Evolutionary conservation across 352 stramenopile genomes (phyloP).

Genomic region (Phytophthora fragariae): DNA sequence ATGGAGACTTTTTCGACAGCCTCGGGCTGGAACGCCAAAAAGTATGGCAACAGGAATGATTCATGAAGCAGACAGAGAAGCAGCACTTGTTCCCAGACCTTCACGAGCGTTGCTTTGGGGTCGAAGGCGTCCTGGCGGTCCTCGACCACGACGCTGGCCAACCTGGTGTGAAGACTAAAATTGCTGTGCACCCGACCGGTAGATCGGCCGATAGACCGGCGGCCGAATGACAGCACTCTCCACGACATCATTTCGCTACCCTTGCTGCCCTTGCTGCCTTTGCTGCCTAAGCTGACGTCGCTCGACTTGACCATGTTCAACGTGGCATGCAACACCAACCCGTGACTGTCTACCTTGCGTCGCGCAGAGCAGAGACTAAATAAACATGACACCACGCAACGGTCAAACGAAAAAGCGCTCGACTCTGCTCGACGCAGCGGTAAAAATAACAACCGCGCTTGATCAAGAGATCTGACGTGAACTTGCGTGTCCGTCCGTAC

Average conservation of each 20-base stretch:
- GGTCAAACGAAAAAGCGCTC: background rate
- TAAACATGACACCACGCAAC: conserved; percentile 4
- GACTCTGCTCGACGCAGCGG: background rate
- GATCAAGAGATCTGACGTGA: background rate
- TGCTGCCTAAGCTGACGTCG: conserved; percentile 1
- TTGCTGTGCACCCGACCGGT: conserved; percentile 12
- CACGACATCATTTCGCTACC: conserved; percentile 1
- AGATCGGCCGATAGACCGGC: conserved; percentile 18
- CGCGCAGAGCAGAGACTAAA: background rate
- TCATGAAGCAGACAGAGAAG: conserved; percentile 56
- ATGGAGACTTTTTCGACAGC: conserved; percentile 22
- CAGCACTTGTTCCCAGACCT: conserved; percentile 59
- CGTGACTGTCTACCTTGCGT: background rate
- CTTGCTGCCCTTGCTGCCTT: background rate
- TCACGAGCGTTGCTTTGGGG: conserved; percentile 46
- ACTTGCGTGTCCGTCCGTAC: background rate
- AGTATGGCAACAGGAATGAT: conserved; percentile 61
- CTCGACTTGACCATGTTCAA: conserved; percentile 2
- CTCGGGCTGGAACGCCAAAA: conserved; percentile 49
- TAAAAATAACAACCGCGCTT: conserved; percentile 6
- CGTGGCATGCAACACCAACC: background rate
- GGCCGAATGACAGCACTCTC: conserved; percentile 13
- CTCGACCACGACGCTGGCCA: conserved; percentile 19
- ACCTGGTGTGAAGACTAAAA: conserved; percentile 25
- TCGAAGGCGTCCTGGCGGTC: conserved; percentile 53